Evolutionary conservation across 1,284 basidiomycete species (phyloP).

Genomic region (Mycena citricolor): DNA sequence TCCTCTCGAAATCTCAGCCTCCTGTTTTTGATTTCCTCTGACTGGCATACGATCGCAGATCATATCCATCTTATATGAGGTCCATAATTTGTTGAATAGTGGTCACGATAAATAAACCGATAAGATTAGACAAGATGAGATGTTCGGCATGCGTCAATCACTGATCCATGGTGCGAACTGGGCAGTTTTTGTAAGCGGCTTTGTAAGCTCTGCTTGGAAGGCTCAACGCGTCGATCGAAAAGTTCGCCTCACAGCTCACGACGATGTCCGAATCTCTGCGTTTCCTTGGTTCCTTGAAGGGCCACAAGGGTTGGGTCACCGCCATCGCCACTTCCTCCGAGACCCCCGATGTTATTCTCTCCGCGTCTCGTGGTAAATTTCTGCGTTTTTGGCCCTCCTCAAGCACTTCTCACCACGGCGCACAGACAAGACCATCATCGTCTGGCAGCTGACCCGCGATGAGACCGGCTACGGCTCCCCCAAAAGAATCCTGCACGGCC

Average conservation of each 20-base stretch:
- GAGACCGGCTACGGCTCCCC: slow-evolving; percentile 93
- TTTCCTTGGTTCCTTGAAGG: slow-evolving; percentile 90
- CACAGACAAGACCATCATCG: slow-evolving; percentile 98
- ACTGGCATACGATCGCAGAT: too few relatives aligned
- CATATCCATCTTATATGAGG: too few relatives aligned
- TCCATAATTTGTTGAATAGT: too few relatives aligned
- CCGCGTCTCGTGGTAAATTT: slow-evolving; percentile 88
- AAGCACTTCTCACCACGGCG: slow-evolving; percentile 25
- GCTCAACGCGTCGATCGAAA: background rate
- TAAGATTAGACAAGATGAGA: too few relatives aligned
- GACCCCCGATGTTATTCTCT: slow-evolving; percentile 96
- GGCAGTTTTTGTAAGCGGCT: too few relatives aligned
- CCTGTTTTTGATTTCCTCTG: too few relatives aligned
- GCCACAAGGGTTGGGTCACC: slow-evolving; percentile 97
- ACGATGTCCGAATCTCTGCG: slow-evolving; percentile 82
- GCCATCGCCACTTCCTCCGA: slow-evolving; percentile 96
- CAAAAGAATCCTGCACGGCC: slow-evolving; percentile 96
- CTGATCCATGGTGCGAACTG: too few relatives aligned
- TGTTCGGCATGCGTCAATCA: too few relatives aligned
- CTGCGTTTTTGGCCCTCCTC: slow-evolving; percentile 21
- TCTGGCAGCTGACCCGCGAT: slow-evolving; percentile 98
- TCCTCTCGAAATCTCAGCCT: too few relatives aligned
- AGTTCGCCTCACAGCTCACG: background rate
- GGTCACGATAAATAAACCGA: too few relatives aligned
- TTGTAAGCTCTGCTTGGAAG: too few relatives aligned